Evolutionary conservation across 2,329 filamentous ascomycete genomes (phyloP), one percentile per base, ranked within the genome.

Genomic region (Ceratocystis harringtonii): DNA sequence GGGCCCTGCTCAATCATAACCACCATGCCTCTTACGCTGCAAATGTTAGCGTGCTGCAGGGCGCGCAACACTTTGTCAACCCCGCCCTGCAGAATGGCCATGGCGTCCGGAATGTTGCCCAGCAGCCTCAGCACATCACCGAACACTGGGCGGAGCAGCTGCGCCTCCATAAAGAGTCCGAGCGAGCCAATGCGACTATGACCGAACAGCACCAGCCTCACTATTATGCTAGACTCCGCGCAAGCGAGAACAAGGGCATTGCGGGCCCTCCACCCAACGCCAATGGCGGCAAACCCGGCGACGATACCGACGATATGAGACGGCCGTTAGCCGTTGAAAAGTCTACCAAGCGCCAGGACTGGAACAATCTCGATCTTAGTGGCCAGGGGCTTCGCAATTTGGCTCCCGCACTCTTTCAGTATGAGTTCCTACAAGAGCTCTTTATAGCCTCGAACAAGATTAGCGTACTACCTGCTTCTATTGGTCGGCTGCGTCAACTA

Each of bases 401-500:
- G 41, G 86, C 91, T 0, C 78, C 83, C 7, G 84, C 88, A 57
- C 79, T 99, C 41, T 97, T 97, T 77, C 81, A 83, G 70, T 99
- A 97, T 76, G 82, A 82, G 57, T 97, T 99, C 74, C 79, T 99
- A 66, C 89, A 89, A 70, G 92, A 95, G 75, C 83, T 99, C 36
- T 96, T 95, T 74, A 84, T 99, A 68, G 91, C 91, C 71, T 92
- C 91, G 70, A 99, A 99, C 79, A 92, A 91, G 74, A 81, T 99
- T 67, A 85, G 85, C 32, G 80, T 82, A 58, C 78, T 99, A n/a
- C 91, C 92, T 12, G 78, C 88, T 45, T 81, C 85, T 25, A 90
- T 99, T 73, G 92, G 94, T 48, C 83, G 87, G 70, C 79, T 99
- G 69, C 86, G 92, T 69, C 87, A 88, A 69, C 78, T 99, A 61